Base-by-base conservation (phyloP, 306 rosid genomes). In the Nissolia schottii region DNA sequence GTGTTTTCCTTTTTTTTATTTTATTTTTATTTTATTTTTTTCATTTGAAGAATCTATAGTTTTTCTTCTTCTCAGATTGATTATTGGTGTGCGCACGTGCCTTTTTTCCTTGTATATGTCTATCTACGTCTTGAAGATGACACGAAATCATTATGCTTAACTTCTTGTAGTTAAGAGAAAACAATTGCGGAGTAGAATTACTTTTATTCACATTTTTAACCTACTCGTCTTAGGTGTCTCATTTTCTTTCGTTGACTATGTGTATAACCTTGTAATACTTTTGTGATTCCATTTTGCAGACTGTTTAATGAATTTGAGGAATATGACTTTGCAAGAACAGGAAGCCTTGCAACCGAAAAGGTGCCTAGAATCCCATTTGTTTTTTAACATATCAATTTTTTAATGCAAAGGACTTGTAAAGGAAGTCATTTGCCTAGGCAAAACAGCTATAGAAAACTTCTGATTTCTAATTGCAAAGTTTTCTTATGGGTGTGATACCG, bases 291-390 rank as follows among this genome's bases (percentile, higher is more conserved):
- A 40, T 15, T 28, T 54, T 70, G 50, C 88, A 94, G 99, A 84
- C 64, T 89, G 73, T 94, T 94, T 77, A 91, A 86, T 35, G 87
- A 84, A 65, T 89, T 86, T 70, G 91, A 83, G 74, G 99, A 91
- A 29, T 82, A 84, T 77, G 99, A 94, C 67, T 94, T 83, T 41
- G 96, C 95, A 6, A 89, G 99, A 79, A 91, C 96, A 6, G 99
- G 99, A 84, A 83, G 86, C 54, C 46, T 31, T 61, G 96, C 95
- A 6, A 80, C 90, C 1, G 92, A 94, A 69, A 86, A 74, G 92
- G 99, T 94, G 11, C 12, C 14, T 8, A n/a, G 40, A 62, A 27
- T 18, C n/a, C 32, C 31, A 7, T 64, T 37, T 22, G 35, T 2
- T 57, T n/a, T 48, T 41, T 37, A 34, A n/a, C 23, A 14, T 49